These are phyloP conservation scores for Paramecium pentaurelia DNA, from an alignment of 73 alveolate genomes.

Conservation along the genomic window DNA sequence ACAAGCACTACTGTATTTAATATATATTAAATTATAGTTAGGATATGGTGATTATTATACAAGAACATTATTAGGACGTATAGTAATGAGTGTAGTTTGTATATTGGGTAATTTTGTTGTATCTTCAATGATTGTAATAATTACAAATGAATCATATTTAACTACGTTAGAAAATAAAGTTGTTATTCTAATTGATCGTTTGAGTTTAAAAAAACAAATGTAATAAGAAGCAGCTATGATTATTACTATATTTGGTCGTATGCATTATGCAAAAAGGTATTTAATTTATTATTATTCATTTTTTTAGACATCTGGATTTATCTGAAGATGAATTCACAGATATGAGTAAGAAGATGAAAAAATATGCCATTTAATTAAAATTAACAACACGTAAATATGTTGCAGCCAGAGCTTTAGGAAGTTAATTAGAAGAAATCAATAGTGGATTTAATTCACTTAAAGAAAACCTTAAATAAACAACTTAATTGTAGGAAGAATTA, in stretches of 20 bases:
- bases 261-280: slow-evolving; percentile 42
- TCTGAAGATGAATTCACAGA: not conserved
- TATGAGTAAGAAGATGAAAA: slow-evolving; percentile 11
- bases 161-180: slow-evolving; percentile 46
- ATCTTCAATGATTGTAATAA: slow-evolving; percentile 85
- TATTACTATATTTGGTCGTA: slow-evolving; percentile 42
- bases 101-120: slow-evolving; percentile 93
- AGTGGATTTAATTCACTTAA: slow-evolving; percentile 28
- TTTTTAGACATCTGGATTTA: not conserved
- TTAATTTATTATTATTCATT: not conserved
- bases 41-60: slow-evolving; percentile 98
- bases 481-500: not conserved
- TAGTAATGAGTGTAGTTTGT: slow-evolving; percentile 87
- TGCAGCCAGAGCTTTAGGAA: slow-evolving; percentile 36
- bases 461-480: not conserved
- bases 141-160: slow-evolving; percentile 64
- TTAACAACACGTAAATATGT: slow-evolving; percentile 18
- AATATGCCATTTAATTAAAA: not conserved
- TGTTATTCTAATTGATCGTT: slow-evolving; percentile 42
- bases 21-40: not conserved
- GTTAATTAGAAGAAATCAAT: slow-evolving; percentile 1
- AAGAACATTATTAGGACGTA: slow-evolving; percentile 92
- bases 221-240: slow-evolving; percentile 43
- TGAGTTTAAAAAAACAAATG: slow-evolving; percentile 44
- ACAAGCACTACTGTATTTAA: slow-evolving; percentile 85